Evolutionary conservation across 2,329 filamentous ascomycete species (phyloP), one percentile per base, ranked within the genome.

Genomic region (Fusarium anthophilum): DNA sequence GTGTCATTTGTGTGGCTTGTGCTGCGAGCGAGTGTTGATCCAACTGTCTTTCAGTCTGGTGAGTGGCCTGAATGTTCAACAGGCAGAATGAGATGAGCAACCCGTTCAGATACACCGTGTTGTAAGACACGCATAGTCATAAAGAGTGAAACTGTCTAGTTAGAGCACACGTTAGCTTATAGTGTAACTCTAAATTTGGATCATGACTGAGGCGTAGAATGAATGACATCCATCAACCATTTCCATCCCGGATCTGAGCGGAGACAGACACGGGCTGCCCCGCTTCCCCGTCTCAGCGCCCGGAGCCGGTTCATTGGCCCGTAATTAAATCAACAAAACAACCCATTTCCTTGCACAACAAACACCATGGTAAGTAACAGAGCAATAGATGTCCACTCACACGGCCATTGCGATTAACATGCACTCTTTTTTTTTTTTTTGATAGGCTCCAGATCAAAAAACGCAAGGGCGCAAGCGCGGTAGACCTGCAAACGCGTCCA

Each of bases 391-490:
- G 2, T 3, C 26, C 26, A 18, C 22, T 22, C 6, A 3, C 32
- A 50, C n/a, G 11, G 2, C n/a, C 14, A 26, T 18, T 39, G 28
- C 38, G 39, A 50, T 28, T 55, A 56, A 68, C 43, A 48, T 24
- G 14, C 15, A 39, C 17, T 39, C 26, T 17, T 5, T n/a, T 35
- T 35, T 28, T 13, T 17, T 5, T n/a, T 35, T 35, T 28, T 13
- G 28, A 7, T 44, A 81, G 79, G 72, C 80, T 22, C 71, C 77
- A 48, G 71, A 76, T 43, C 75, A 79, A 60, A 72, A 80, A 38
- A 77, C 76, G 35, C 80, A 80, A 60, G 84, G 83, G 74, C 84
- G 84, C 72, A 86, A 85, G 77, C 85, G 84, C 78, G 83, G 83
- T 61, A 81, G 82, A 45, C 83, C 82, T 18, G 76, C 82, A 38